Evolutionary conservation across 2,329 filamentous ascomycete species (phyloP), one percentile per base, ranked within the genome.

Genomic region (Cladosporium sp.): DNA sequence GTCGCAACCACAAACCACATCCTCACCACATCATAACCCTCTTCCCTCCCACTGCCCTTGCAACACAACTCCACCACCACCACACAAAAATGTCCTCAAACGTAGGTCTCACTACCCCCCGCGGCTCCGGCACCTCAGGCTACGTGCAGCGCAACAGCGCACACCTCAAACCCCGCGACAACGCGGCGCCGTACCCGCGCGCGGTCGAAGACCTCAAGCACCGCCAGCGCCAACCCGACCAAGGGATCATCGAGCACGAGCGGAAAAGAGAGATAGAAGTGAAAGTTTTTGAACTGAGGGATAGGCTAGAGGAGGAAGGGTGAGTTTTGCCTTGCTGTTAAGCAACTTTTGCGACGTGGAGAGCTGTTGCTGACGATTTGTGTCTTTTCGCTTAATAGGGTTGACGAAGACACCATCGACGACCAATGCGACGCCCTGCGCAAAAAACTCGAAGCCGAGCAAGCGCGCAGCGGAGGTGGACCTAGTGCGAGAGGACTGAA

Each of bases 91-190:
- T 98, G 95, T 95, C 93, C 68, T 93, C 95, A 71, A 99, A 99
- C 82, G 95, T 99, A 75, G 96, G 95, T 66, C 92, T 99, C 74
- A 89, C 90, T 66, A 99, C 95, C 4, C 95, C 95, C 3, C 90
- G 95, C 75, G 95, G 95, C 72, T 96, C 92, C 77, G 95, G 95
- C 58, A 99, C 95, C 66, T 98, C 94, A 0, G 95, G 95, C 77
- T 98, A 98, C 78, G 94, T 99, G 65, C 94, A 98, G 81, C 92
- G 93, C 79, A 99, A 98, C 82, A 88, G 93, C 41, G 95, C 95
- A 21, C 89, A 94, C 76, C 88, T 97, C 73, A 88, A 86, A 76
- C 93, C 92, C 34, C 93, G 94, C 80, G 92, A 96, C 81, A 86
- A 88, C 73, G 85, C 83, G 67, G 88, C 89, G 21, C 93, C 93